phyloP scores from a whole-genome alignment of 2,329 filamentous ascomycete genomes.

The Scedosporium apiospermum region DNA sequence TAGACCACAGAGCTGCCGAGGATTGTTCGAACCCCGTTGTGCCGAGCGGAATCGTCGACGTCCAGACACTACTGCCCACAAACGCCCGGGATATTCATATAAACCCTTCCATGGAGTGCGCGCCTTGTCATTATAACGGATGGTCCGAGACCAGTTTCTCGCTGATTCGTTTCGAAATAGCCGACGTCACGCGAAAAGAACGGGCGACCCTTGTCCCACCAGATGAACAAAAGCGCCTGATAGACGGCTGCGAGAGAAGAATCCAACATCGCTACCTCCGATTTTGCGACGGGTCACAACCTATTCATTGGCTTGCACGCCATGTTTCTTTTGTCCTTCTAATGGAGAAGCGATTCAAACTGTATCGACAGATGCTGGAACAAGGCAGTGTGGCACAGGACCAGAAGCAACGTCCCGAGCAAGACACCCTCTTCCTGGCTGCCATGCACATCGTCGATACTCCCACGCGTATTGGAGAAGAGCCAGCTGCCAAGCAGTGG shows the following conservation, averaged over 20 bases:
- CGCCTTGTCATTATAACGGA: neutral
- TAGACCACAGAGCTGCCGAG: neutral
- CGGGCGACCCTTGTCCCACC: neutral
- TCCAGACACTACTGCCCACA: neutral
- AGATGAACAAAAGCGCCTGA: neutral
- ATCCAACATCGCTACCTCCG: neutral
- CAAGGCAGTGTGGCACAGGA: neutral
- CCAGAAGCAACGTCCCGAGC: neutral
- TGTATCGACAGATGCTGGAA: neutral
- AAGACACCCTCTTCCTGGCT: neutral
- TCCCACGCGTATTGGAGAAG: neutral
- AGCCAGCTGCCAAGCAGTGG: neutral
- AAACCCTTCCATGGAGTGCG: neutral
- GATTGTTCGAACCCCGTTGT: neutral
- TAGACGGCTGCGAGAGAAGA: neutral
- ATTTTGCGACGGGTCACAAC: neutral
- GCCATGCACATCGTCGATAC: slow-evolving; percentile 2
- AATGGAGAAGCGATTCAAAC: slow-evolving; percentile 4
- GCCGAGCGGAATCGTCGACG: neutral
- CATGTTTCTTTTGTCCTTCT: neutral
- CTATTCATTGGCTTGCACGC: neutral
- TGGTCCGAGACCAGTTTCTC: slow-evolving; percentile 3
- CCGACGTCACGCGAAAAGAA: neutral
- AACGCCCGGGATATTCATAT: neutral
- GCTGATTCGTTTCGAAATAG: neutral